Base-by-base conservation (phyloP, 176 grass and related monocot species). In the Dendrocalamus sinicus region DNA sequence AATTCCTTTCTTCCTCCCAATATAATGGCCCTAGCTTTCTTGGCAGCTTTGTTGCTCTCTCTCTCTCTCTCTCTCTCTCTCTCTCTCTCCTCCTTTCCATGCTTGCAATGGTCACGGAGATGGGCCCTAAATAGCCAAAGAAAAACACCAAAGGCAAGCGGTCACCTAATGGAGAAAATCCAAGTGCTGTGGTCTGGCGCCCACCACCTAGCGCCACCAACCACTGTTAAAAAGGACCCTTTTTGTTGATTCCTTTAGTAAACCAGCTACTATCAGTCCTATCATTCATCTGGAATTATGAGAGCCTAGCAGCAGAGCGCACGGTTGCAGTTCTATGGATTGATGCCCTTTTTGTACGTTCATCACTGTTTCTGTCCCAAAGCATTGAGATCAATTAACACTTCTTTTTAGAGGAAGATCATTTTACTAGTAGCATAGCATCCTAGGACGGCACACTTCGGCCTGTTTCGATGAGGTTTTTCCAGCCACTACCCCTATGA, bases 171-270 rank as follows among this genome's bases (percentile, higher is more conserved):
- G 72, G 61, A 40, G 20, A 48, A 79, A 90, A 79, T 90, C 80
- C 79, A 79, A 68, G 50, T 79, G 48, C 48, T 62, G 71, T 62
- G 76, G 68, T 28, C 26, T 58, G 76, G 76, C 43, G 24, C 16
- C 76, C 77, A 73, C 79, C 80, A 86, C 79, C 67, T 55, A 87
- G 26, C n/a, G 37, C 73, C 41, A 90, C 89, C 89, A 73, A 73
- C 84, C 84, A 83, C 20, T 78, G 84, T 61, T 79, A 73, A 77
- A 44, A 60, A 13, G 59, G 59, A 37, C 6, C 79, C 24, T 78
- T 85, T 35, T 66, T 61, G 58, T 59, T 43, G 67, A 70, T n/a
- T 86, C 73, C 39, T 72, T 59, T 5, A 46, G 76, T 65, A 62
- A 75, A 75, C 69, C 69, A 87, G 32, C 79, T 73, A 44, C 16